phyloP scores from a whole-genome alignment of 2,329 filamentous ascomycete genomes.

The Pseudopithomyces maydicus region DNA sequence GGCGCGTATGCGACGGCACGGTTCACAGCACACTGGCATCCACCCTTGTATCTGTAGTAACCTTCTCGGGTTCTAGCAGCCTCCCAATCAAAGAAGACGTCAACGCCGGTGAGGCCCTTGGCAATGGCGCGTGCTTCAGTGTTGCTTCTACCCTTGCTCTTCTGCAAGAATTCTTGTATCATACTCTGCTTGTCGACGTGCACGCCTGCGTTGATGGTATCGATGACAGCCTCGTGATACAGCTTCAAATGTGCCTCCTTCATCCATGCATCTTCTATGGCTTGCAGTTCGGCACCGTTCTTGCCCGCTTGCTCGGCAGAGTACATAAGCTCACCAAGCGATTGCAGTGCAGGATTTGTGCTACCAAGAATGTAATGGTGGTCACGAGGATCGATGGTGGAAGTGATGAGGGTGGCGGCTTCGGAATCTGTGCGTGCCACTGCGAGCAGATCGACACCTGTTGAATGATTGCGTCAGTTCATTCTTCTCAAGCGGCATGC shows the following conservation, averaged over 20 bases:
- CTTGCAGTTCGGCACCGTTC: conserved; percentile 78
- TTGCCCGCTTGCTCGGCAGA: conserved; percentile 84
- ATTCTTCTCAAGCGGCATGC: not conserved
- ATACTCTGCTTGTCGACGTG: conserved; percentile 71
- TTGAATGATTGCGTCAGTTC: not conserved
- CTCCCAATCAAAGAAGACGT: conserved; percentile 95
- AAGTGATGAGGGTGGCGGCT: conserved; percentile 95
- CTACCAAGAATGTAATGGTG: conserved; percentile 89
- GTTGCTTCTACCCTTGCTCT: conserved; percentile 84
- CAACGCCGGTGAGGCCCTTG: conserved; percentile 74
- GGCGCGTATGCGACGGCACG: conserved; percentile 89
- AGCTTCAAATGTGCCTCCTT: conserved; percentile 79
- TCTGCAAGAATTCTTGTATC: conserved; percentile 68
- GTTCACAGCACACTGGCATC: conserved; percentile 89
- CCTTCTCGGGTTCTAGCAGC: conserved; percentile 90
- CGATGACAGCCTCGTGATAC: conserved; percentile 87
- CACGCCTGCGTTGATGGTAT: conserved; percentile 74
- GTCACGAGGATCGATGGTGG: conserved; percentile 93
- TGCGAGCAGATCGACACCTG: conserved; percentile 81
- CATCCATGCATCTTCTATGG: conserved; percentile 89
- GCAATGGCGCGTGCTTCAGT: conserved; percentile 80
- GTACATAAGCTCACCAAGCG: conserved; percentile 89
- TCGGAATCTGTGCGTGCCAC: conserved; percentile 96
- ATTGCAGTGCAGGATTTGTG: conserved; percentile 83
- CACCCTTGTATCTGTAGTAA: conserved; percentile 90